Percentiles rank a stretch among this genome's conserved stretches.
Evolutionary conservation across 2,329 filamentous ascomycete genomes (phyloP).

Genomic region (Botryotinia globosa): DNA sequence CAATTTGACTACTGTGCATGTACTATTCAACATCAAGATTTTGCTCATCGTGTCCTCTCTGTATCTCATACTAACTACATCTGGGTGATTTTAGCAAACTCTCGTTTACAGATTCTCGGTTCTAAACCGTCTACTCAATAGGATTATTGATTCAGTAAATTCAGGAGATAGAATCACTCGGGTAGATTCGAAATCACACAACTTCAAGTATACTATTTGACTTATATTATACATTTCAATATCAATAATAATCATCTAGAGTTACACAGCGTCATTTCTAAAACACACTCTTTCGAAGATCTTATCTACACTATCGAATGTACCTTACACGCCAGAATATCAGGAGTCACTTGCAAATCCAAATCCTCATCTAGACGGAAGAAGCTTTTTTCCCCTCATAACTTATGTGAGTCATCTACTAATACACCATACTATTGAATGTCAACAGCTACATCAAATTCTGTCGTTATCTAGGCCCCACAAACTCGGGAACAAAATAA

Average conservation of each 20-base stretch:
- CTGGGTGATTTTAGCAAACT: background rate
- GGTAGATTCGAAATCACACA: no score
- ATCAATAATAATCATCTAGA: background rate
- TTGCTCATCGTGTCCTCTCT: background rate
- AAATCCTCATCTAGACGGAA: background rate
- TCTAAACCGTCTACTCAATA: background rate
- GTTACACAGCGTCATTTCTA: background rate
- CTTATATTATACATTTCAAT: background rate
- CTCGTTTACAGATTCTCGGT: background rate
- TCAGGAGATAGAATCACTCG: background rate
- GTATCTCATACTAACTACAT: background rate
- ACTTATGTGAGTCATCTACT: background rate
- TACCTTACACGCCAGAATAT: background rate
- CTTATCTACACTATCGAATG: background rate
- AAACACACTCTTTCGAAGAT: background rate
- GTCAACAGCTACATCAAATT: no score
- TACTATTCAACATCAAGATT: background rate
- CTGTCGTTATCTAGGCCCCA: no score
- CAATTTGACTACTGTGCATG: background rate
- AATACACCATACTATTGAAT: no score
- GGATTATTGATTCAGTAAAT: background rate
- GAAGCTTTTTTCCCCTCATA: background rate
- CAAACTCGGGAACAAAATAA: no score
- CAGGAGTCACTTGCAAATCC: background rate
- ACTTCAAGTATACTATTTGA: no score